A percentile compares a stretch with the other conserved stretches of the same genome.
phyloP scores from a whole-genome alignment of 164 flowering plant species.

The Akebia trifoliata region DNA sequence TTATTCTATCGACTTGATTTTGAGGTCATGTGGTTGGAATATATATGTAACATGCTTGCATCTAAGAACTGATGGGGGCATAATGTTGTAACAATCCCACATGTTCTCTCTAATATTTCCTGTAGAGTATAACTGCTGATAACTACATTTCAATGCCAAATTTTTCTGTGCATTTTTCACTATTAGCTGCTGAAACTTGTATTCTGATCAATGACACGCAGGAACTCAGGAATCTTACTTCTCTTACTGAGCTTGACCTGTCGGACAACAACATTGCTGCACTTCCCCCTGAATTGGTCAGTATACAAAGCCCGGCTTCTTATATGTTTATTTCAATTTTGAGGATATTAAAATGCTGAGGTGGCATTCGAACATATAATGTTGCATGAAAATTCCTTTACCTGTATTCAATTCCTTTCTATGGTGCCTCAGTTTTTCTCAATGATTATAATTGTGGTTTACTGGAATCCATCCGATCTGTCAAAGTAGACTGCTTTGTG shows the following conservation, averaged over 20 bases:
- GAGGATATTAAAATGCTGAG: neutral
- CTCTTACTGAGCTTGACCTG: slow-evolving; percentile 72
- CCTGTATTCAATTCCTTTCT: no score
- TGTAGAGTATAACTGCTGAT: no score
- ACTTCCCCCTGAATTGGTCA: slow-evolving; percentile 82
- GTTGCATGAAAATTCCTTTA: neutral
- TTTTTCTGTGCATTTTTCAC: neutral
- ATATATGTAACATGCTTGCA: no score
- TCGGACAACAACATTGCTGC: slow-evolving; percentile 73
- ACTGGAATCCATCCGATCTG: no score
- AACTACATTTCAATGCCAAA: neutral
- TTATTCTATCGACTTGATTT: no score
- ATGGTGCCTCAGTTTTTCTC: no score
- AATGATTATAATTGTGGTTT: neutral
- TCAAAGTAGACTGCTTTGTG: neutral
- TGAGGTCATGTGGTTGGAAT: no score
- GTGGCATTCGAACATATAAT: neutral
- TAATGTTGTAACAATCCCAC: no score
- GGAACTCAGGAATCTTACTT: slow-evolving; percentile 61
- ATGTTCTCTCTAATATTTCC: no score
- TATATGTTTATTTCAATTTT: neutral
- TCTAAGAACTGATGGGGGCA: no score
- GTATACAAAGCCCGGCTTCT: slow-evolving; percentile 11
- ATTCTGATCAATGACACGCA: slow-evolving; percentile 30
- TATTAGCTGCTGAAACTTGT: neutral